Evolutionary conservation across 805 yeast species (phyloP), one percentile per base, ranked within the genome.

Genomic region (Metschnikowia baotianmanensis): DNA sequence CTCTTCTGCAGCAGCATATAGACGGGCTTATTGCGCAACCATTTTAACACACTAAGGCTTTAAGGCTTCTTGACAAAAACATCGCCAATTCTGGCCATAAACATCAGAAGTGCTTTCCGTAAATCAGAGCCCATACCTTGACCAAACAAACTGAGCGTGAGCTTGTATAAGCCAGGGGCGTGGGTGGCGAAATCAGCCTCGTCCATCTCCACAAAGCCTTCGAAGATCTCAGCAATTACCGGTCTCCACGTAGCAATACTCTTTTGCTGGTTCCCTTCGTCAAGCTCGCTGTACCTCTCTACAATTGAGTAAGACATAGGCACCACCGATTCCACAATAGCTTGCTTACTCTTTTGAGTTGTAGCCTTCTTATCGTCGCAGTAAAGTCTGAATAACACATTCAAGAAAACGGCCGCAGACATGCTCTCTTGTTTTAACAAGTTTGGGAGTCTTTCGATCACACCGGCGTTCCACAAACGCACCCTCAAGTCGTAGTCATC

Each of bases 401-500:
- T 81, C 48, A 91, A 80, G 59, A 82, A 85, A 1, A 89, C 96
- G 1, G 95, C 91, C 1, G 96, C 83, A 0, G 96, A 80, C 25
- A 88, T 79, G 0, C 95, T 82, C 62, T 95, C 99, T 63, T 95
- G 99, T 53, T 86, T 86, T 53, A 90, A 68, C 53, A 93, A 67
- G 53, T 93, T 95, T 16, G 99, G 99, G 40, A 91, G 74, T 57
- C 90, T 83, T 55, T 88, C 95, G 64, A 90, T 91, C 29, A 89
- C 82, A 1, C 96, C 96, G 3, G 93, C 86, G 55, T 88, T 86
- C 82, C 95, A 90, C 30, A 93, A 69, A 52, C 93, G 72, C n/a
- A 86, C 83, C 49, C 99, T 72, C 52, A 93, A 69, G 39, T 88
- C 89, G 60, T 85, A 83, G 62, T 93, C 90, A 43, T 83, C 89